These are phyloP conservation scores for Chloranthus sessilifolius DNA, from an alignment of 164 flowering plant genomes.

Conservation along the genomic window DNA sequence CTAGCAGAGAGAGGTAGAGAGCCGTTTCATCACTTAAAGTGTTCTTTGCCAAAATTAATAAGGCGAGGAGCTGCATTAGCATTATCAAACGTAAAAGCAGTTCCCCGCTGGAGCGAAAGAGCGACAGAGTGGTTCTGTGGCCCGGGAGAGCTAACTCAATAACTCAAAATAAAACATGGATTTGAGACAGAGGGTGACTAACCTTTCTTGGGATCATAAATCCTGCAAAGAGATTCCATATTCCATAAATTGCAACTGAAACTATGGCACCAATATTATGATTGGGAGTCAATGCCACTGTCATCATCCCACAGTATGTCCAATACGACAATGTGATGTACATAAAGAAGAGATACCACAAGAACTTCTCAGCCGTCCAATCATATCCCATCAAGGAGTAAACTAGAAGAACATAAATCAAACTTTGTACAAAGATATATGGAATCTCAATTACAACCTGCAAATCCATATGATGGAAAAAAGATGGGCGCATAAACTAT, in stretches of 20 bases:
- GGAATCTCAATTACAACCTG: conserved; percentile 17
- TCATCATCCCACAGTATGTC: conserved; percentile 25
- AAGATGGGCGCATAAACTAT: no score
- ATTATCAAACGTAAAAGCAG: no score
- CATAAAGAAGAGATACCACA: conserved; percentile 24
- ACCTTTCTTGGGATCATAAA: conserved; percentile 30
- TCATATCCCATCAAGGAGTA: conserved; percentile 25
- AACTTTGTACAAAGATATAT: conserved; percentile 10
- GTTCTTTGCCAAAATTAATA: no score
- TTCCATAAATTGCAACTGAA: conserved; percentile 18
- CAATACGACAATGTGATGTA: conserved; percentile 19
- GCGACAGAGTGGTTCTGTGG: no score
- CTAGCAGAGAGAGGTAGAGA: no score
- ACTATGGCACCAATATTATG: conserved; percentile 23
- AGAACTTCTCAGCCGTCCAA: conserved; percentile 24
- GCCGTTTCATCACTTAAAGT: no score
- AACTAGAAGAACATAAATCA: conserved; percentile 5
- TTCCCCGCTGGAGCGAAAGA: no score
- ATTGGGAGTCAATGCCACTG: conserved; percentile 22
- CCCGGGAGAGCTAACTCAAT: no score
- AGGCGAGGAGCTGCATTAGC: no score
- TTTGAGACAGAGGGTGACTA: not conserved
- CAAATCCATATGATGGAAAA: no score
- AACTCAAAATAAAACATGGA: no score
- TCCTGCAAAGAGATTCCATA: conserved; percentile 29